Conservation (phyloP, 2,329 filamentous ascomycete genomes). For the Talaromyces marneffei region DNA sequence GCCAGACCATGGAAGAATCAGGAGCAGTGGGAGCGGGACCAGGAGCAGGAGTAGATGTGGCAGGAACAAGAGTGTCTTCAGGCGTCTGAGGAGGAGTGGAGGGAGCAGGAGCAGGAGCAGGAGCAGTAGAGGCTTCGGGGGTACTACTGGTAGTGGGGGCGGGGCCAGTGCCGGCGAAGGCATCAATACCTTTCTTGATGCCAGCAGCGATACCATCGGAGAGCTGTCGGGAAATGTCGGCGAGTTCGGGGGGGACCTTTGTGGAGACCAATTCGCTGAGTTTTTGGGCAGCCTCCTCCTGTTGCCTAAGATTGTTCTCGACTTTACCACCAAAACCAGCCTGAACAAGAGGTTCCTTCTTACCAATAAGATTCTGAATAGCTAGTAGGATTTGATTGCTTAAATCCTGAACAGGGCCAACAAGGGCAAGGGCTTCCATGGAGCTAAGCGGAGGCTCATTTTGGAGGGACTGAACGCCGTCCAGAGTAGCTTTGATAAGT, state of each 20-base stretch:
- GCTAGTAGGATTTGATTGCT: conserved; percentile 22
- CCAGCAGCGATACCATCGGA: conserved; percentile 26
- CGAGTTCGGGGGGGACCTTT: conserved; percentile 27
- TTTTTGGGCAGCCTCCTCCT: conserved; percentile 24
- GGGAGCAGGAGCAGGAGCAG: conserved; percentile 1
- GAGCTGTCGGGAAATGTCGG: conserved; percentile 22
- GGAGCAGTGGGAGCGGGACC: conserved; percentile 12
- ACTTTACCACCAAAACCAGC: conserved; percentile 21
- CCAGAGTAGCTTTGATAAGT: conserved; percentile 23
- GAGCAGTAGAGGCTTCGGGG: neutral
- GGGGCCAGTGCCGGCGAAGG: conserved; percentile 21
- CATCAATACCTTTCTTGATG: conserved; percentile 29
- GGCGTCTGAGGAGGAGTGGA: no score
- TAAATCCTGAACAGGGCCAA: conserved; percentile 23
- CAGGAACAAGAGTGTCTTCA: no score
- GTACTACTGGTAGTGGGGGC: neutral
- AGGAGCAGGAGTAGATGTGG: no score
- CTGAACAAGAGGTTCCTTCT: conserved; percentile 24
- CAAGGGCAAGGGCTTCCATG: conserved; percentile 25
- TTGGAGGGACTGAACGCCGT: conserved; percentile 23
- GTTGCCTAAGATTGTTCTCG: conserved; percentile 21
- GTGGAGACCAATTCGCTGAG: conserved; percentile 25
- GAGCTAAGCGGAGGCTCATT: conserved; percentile 19
- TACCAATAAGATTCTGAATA: conserved; percentile 22
- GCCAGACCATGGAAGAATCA: no score